phyloP scores from a whole-genome alignment of 169 alveolate species.

The Plasmodium coatneyi region DNA sequence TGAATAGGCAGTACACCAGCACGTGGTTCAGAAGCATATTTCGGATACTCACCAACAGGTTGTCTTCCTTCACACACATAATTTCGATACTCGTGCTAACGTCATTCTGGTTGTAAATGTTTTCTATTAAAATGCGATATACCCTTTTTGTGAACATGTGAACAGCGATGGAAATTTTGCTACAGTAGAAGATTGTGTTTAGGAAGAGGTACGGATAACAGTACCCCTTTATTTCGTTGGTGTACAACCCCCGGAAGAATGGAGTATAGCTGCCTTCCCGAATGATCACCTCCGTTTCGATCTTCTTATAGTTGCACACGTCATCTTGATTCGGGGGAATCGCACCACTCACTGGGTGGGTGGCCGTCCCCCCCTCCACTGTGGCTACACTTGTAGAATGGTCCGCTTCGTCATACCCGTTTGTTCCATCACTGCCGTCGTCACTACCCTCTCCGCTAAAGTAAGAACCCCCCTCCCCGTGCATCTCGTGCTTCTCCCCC shows the following conservation, averaged over 20 bases:
- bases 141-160: slow-evolving; percentile 70
- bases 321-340: background rate
- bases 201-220: slow-evolving; percentile 68
- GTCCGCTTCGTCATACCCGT: background rate
- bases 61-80: slow-evolving; percentile 33
- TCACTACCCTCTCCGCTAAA: background rate
- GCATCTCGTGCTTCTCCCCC: background rate
- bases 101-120: slow-evolving; percentile 36
- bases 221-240: slow-evolving; percentile 61
- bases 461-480: background rate
- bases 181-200: slow-evolving; percentile 66
- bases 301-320: slow-evolving; percentile 26
- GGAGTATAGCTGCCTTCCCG: slow-evolving; percentile 33
- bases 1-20: slow-evolving; percentile 50
- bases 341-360: background rate
- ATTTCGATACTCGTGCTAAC: slow-evolving; percentile 49
- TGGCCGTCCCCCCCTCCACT: background rate
- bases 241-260: slow-evolving; percentile 60
- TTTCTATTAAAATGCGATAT: slow-evolving; percentile 1
- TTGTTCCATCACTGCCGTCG: background rate
- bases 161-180: slow-evolving; percentile 45
- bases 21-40: slow-evolving; percentile 69
- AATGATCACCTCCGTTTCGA: slow-evolving; percentile 14
- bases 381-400: background rate
- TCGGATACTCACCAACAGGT: slow-evolving; percentile 40